These are phyloP conservation scores for Cyclotella baltica DNA, from an alignment of 108 stramenopile genomes.

Conservation along the genomic window DNA sequence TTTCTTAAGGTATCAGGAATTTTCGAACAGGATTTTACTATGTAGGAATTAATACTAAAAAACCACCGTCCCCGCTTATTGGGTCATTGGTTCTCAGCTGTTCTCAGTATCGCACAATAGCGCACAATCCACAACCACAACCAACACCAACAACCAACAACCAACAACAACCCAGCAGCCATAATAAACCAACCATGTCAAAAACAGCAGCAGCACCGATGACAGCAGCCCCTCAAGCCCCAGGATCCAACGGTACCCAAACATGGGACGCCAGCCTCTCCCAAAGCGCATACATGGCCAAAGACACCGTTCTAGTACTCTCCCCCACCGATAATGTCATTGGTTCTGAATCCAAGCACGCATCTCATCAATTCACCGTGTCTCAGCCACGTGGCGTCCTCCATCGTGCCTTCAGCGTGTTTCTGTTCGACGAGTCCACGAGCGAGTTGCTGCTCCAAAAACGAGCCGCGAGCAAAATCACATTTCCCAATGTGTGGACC, in stretches of 20 bases:
- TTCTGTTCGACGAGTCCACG: slow-evolving; percentile 92
- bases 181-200: not conserved
- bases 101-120: too few species aligned
- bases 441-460: slow-evolving; percentile 94
- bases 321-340: slow-evolving; percentile 82
- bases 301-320: slow-evolving; percentile 88
- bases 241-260: too few species aligned
- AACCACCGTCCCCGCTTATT: too few species aligned
- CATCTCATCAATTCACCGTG: slow-evolving; percentile 72
- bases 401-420: slow-evolving; percentile 99
- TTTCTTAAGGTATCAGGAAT: too few species aligned
- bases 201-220: not conserved
- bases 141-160: not conserved
- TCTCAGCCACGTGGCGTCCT: slow-evolving; percentile 81
- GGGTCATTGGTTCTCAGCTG: too few species aligned
- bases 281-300: slow-evolving; percentile 84
- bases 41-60: too few species aligned
- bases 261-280: slow-evolving; percentile 78
- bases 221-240: too few species aligned
- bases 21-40: too few species aligned
- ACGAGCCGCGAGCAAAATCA: slow-evolving; percentile 95
- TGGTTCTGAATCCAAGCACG: slow-evolving; percentile 74
- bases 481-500: slow-evolving; percentile 99
- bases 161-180: not conserved
- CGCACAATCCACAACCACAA: too few species aligned